Conservation (phyloP, 2,329 filamentous ascomycete species). For the Venturiaceae sp. region DNA sequence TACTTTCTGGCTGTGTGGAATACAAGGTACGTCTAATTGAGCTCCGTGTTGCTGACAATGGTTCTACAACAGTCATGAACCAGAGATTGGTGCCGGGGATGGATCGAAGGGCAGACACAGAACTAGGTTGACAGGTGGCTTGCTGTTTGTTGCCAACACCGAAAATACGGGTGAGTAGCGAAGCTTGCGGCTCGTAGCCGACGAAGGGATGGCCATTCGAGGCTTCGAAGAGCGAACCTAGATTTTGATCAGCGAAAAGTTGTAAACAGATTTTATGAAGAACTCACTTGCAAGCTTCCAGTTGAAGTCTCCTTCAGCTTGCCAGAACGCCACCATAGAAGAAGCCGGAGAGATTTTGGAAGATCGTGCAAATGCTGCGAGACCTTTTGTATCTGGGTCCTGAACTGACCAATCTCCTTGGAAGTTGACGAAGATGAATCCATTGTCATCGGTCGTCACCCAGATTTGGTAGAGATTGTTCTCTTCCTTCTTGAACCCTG, state of each 20-base stretch:
- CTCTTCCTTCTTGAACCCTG: slow-evolving; percentile 28
- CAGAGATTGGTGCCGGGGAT: slow-evolving; percentile 9
- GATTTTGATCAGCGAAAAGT: not conserved
- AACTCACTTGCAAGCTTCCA: slow-evolving; percentile 25
- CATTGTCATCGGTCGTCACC: slow-evolving; percentile 20
- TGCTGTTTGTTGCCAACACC: not conserved
- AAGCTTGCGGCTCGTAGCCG: not conserved
- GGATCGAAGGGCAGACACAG: slow-evolving; percentile 5
- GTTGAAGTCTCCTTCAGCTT: slow-evolving; percentile 26
- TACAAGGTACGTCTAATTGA: slow-evolving; percentile 11
- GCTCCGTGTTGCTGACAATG: slow-evolving; percentile 7
- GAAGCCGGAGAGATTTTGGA: slow-evolving; percentile 16
- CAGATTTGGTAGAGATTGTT: slow-evolving; percentile 25
- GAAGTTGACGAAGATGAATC: slow-evolving; percentile 27
- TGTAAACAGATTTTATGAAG: not conserved
- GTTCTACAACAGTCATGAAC: slow-evolving; percentile 10
- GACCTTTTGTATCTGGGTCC: slow-evolving; percentile 15
- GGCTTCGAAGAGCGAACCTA: not conserved
- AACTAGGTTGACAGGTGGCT: slow-evolving; percentile 6
- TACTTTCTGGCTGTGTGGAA: not conserved
- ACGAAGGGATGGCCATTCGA: slow-evolving; percentile 8
- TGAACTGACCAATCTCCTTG: slow-evolving; percentile 17
- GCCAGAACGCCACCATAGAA: slow-evolving; percentile 23
- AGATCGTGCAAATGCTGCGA: slow-evolving; percentile 8
- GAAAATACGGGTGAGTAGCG: not conserved